Evolutionary conservation across 2,329 filamentous ascomycete species (phyloP).

Genomic region (Rhinocladiella mackenziei): DNA sequence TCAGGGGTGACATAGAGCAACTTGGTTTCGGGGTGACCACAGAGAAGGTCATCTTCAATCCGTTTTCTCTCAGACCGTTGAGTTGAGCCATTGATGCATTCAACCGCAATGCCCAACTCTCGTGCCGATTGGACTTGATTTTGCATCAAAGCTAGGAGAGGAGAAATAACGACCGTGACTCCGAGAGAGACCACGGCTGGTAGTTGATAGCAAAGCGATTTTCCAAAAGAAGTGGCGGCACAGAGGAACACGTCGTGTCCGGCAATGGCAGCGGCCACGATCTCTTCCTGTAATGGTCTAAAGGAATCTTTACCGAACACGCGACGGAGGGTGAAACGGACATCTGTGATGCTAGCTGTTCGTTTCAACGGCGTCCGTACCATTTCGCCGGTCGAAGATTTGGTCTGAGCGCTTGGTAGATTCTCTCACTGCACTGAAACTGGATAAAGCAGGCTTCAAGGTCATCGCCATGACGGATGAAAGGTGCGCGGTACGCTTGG

Average conservation of each 20-base stretch:
- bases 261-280: constrained; percentile 74
- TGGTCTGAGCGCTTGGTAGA: not conserved
- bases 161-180: constrained; percentile 86
- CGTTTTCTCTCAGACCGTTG: constrained; percentile 58
- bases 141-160: constrained; percentile 86
- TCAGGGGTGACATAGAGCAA: constrained; percentile 94
- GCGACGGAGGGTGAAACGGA: constrained; percentile 68
- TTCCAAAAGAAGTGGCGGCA: constrained; percentile 71
- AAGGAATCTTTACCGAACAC: constrained; percentile 73
- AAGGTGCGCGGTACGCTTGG: too few relatives aligned
- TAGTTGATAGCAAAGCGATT: constrained; percentile 88
- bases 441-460: too few relatives aligned
- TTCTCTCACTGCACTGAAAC: too few relatives aligned
- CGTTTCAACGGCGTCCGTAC: constrained; percentile 9
- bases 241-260: constrained; percentile 91
- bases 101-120: constrained; percentile 70
- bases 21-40: constrained; percentile 76
- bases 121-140: constrained; percentile 84
- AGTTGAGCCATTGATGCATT: constrained; percentile 83
- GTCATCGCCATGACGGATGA: too few relatives aligned
- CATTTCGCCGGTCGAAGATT: constrained; percentile 1
- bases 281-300: constrained; percentile 80
- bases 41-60: constrained; percentile 77
- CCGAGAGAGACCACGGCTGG: constrained; percentile 84
- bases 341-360: constrained; percentile 45